Base-by-base conservation (phyloP, 805 yeast genomes). In the Candida montana region DNA sequence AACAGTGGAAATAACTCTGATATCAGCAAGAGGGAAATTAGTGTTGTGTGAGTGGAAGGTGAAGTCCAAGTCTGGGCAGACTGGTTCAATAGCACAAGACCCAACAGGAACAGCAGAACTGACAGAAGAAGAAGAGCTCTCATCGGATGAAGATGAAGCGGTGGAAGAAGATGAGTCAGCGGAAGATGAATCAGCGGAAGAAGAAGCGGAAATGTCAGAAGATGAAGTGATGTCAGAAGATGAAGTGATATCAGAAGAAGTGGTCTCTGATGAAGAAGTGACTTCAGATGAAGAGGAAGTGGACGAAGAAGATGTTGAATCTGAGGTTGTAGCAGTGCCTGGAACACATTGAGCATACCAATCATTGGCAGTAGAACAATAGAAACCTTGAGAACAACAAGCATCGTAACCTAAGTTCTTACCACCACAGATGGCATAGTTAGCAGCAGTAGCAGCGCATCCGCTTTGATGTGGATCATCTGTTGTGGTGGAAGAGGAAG, bases 401-500 rank as follows among this genome's bases (percentile, higher is more conserved):
- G 42, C 36, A 12, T 46, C 37, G 17, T 50, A 46, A 7, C 33
- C 19, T 10, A 35, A 28, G 16, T 35, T 33, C 10, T 6, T n/a
- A 33, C 53, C 54, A 37, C 56, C 56, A 44, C 56, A 50, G 32
- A 11, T 15, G 3, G 5, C 31, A 10, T 19, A 30, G 33, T 16
- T 15, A n/a, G 7, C 12, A n/a, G 16, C 24, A 17, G 28, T 38
- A 18, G 23, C 20, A 28, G 20, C 5, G 15, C 21, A 19, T 10
- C 7, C 21, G n/a, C n/a, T n/a, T n/a, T n/a, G n/a, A n/a, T n/a
- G n/a, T n/a, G n/a, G n/a, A n/a, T n/a, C n/a, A n/a, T n/a, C n/a
- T n/a, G n/a, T n/a, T n/a, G n/a, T n/a, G 9, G 9, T 9, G 24
- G 24, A 21, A 21, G 24, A 21, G 24, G 24, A 21, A 9, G 24